A percentile compares a stretch with the other conserved stretches of the same genome.
Conservation (phyloP, 2,329 filamentous ascomycete species). For the Metarhizium brunneum region DNA sequence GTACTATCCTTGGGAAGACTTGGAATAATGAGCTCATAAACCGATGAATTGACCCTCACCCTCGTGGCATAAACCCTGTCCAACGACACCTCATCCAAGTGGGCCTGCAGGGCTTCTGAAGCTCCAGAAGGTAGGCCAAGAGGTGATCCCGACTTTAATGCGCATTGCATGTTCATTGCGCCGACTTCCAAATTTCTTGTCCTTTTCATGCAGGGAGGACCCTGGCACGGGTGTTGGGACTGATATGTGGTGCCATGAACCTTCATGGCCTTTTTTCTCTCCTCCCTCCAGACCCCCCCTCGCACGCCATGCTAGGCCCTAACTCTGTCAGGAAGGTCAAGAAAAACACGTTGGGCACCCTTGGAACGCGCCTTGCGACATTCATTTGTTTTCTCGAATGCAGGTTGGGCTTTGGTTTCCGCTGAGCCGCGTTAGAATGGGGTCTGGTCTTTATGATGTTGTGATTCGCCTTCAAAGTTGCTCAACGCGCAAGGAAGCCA, state of each 20-base stretch:
- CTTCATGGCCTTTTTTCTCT: background rate
- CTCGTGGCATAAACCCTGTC: constrained; percentile 2
- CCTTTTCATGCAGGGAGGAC: background rate
- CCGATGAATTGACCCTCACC: background rate
- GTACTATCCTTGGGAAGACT: background rate
- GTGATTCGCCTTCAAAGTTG: background rate
- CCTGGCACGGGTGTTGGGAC: background rate
- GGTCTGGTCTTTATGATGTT: background rate
- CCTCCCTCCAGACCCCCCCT: background rate
- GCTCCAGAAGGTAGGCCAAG: background rate
- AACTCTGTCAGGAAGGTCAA: background rate
- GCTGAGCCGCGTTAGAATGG: background rate
- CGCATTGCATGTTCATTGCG: background rate
- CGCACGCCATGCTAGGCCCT: background rate
- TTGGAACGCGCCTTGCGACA: background rate
- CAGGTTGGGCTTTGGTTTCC: background rate
- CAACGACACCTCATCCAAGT: background rate
- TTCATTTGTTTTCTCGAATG: background rate
- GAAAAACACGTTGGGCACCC: background rate
- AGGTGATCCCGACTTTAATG: background rate
- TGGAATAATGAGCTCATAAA: background rate
- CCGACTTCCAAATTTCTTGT: background rate
- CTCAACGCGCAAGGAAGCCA: too few species aligned
- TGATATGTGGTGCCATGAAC: background rate
- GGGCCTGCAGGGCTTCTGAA: background rate